Evolutionary conservation across 495 filamentous ascomycete species (phyloP).

Genomic region (Endocarpon pusillum): DNA sequence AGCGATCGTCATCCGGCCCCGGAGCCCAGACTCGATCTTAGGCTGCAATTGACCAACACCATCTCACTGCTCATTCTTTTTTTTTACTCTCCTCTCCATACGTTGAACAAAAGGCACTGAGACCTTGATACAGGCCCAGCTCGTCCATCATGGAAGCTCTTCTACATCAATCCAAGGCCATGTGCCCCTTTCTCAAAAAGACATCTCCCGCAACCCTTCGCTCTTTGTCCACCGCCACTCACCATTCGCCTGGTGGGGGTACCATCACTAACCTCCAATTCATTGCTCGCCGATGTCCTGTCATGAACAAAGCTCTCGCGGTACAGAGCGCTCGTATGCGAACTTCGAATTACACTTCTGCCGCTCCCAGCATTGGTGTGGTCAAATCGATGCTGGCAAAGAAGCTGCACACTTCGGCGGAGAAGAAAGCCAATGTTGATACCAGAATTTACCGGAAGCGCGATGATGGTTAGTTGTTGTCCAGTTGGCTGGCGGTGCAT

Average conservation of each 20-base stretch:
- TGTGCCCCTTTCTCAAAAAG: conserved; percentile 95
- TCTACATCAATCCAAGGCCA: conserved; percentile 78
- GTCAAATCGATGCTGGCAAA: conserved; percentile 13
- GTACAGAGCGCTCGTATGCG: conserved; percentile 57
- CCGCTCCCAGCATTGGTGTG: conserved; percentile 18
- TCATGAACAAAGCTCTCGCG: conserved; percentile 95
- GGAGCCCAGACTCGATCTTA: too few relatives aligned
- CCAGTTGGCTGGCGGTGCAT: conserved; percentile 3
- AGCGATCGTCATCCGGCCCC: too few relatives aligned
- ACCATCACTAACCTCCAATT: conserved; percentile 96
- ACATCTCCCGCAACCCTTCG: conserved; percentile 79
- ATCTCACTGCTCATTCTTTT: too few relatives aligned
- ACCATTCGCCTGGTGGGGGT: conserved; percentile 62
- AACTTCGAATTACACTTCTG: conserved; percentile 28
- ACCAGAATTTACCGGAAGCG: conserved; percentile 38
- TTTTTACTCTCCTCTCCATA: too few relatives aligned
- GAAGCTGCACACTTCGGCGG: conserved; percentile 61
- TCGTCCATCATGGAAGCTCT: conserved; percentile 87
- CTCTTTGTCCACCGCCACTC: conserved; percentile 67
- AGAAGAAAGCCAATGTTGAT: conserved; percentile 59
- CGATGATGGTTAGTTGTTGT: conserved; percentile 32
- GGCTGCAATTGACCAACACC: too few relatives aligned
- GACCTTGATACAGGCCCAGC: too few relatives aligned
- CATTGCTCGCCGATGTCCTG: conserved; percentile 82
- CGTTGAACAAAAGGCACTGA: too few relatives aligned